phyloP scores from a whole-genome alignment of 2,329 filamentous ascomycete species.

The Zymoseptoria tritici region DNA sequence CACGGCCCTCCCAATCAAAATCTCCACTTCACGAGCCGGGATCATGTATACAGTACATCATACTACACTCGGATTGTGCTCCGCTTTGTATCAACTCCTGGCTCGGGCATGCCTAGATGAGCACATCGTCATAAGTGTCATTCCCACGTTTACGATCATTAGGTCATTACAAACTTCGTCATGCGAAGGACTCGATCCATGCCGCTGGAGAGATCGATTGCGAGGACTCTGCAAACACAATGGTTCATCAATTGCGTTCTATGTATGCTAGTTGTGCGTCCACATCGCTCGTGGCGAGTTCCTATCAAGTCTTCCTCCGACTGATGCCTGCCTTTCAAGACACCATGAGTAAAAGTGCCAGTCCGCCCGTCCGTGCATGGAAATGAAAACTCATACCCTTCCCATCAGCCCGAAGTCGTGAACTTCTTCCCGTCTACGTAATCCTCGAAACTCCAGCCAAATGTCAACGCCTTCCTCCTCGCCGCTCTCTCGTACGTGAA shows the following conservation, averaged over 20 bases:
- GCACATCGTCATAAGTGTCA: neutral
- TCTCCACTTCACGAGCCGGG: neutral
- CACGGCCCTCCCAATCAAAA: neutral
- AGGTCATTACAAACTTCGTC: neutral
- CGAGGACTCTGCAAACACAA: slow-evolving; percentile 2
- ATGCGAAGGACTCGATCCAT: neutral
- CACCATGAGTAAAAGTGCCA: neutral
- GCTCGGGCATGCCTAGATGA: neutral
- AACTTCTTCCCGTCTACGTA: neutral
- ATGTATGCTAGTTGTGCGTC: neutral
- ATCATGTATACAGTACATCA: neutral
- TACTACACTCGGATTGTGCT: neutral
- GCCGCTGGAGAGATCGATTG: neutral
- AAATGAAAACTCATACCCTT: neutral
- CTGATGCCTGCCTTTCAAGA: neutral
- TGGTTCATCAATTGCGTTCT: slow-evolving; percentile 2
- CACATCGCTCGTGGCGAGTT: neutral
- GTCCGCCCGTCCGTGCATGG: neutral
- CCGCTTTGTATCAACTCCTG: neutral
- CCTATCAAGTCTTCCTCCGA: neutral
- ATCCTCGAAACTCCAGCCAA: neutral
- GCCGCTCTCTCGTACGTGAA: neutral
- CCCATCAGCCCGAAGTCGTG: neutral
- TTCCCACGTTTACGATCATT: neutral
- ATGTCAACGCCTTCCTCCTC: neutral